phyloP scores from a whole-genome alignment of 2,329 filamentous ascomycete genomes.

The Curvularia eragrostidis region DNA sequence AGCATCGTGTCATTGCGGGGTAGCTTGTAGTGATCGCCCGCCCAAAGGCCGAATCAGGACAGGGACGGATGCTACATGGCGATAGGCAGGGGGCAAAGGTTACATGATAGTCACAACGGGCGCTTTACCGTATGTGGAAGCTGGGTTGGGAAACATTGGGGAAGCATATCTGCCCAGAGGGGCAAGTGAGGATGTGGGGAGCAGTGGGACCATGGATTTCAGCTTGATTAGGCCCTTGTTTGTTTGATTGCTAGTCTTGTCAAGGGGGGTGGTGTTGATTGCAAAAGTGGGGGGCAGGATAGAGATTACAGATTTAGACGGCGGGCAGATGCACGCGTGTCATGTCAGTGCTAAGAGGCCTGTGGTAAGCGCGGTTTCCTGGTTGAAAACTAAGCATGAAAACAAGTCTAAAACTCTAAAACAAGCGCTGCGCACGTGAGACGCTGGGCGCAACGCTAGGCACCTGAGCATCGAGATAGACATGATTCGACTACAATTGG shows the following conservation, averaged over 20 bases:
- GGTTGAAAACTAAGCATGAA: slow-evolving; percentile 21
- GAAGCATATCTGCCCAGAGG: neutral
- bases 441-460: neutral
- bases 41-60: neutral
- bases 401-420: slow-evolving; percentile 27
- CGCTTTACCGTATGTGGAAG: slow-evolving; percentile 31
- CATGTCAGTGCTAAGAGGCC: slow-evolving; percentile 18
- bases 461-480: neutral
- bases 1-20: neutral
- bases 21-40: neutral
- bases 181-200: neutral
- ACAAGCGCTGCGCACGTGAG: neutral
- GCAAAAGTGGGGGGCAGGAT: neutral
- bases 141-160: slow-evolving; percentile 11
- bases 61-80: neutral
- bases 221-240: neutral
- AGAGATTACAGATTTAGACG: neutral
- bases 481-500: neutral
- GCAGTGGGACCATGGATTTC: neutral
- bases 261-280: neutral
- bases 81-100: slow-evolving; percentile 1
- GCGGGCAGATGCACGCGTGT: neutral
- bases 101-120: slow-evolving; percentile 20
- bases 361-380: slow-evolving; percentile 14
- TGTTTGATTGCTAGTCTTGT: neutral